Evolutionary conservation across 2,329 filamentous ascomycete genomes (phyloP).

Genomic region (Phoma sp.): DNA sequence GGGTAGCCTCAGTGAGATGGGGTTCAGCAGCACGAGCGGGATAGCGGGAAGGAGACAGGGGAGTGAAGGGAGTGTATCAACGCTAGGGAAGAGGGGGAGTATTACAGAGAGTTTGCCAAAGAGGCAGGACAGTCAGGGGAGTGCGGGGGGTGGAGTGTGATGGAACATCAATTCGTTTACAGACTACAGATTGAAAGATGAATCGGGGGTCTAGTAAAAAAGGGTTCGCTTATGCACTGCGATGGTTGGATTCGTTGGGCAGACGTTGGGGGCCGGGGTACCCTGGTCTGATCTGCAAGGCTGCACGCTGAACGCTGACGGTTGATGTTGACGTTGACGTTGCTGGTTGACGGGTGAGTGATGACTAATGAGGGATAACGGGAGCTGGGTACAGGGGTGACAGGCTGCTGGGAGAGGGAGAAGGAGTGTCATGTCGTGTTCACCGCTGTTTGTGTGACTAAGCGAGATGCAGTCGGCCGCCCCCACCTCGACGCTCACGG

Average conservation of each 20-base stretch:
- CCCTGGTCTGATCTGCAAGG: slow-evolving; percentile 1
- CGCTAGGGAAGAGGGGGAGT: slow-evolving; percentile 31
- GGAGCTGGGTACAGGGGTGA: too few species aligned
- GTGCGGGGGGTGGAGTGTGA: neutral
- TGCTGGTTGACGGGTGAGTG: too few species aligned
- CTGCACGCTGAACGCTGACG: neutral
- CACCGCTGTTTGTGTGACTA: slow-evolving; percentile 3
- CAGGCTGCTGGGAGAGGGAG: too few species aligned
- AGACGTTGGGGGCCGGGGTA: neutral
- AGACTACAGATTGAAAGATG: too few species aligned
- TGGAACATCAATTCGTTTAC: neutral
- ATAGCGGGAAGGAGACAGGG: slow-evolving; percentile 42
- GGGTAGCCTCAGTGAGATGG: slow-evolving; percentile 17
- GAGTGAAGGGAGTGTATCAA: slow-evolving; percentile 35
- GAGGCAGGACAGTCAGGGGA: slow-evolving; percentile 36
- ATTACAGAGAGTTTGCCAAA: slow-evolving; percentile 28
- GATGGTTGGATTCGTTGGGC: neutral
- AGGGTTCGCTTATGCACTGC: too few species aligned
- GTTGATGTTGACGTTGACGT: neutral
- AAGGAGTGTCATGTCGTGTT: neutral
- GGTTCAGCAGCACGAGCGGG: slow-evolving; percentile 24
- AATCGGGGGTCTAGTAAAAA: too few species aligned
- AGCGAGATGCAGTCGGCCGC: neutral
- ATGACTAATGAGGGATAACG: too few species aligned
- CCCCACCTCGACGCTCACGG: neutral